These are phyloP conservation scores for Trichoderma semiorbis DNA, from an alignment of 2,329 filamentous ascomycete species.

Conservation along the genomic window DNA sequence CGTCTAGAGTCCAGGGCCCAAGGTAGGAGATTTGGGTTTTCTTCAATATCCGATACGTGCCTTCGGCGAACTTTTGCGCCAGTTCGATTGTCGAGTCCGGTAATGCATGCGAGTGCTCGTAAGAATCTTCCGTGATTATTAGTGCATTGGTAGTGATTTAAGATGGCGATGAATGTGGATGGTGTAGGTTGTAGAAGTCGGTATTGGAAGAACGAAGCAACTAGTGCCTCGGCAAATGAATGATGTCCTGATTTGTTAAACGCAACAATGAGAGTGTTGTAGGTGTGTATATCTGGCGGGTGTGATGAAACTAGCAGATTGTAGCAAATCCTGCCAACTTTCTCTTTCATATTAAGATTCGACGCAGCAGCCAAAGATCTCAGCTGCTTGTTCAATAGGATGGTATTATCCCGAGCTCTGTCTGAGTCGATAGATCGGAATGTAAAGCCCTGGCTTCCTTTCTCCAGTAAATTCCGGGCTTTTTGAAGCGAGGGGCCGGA, in stretches of 20 bases:
- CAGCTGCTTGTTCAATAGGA: constrained; percentile 30
- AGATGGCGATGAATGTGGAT: constrained; percentile 46
- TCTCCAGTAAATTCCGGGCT: constrained; percentile 25
- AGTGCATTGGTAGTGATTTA: constrained; percentile 48
- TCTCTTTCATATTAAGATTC: constrained; percentile 31
- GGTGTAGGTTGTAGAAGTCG: constrained; percentile 46
- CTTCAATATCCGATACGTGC: constrained; percentile 31
- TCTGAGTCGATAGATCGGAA: constrained; percentile 29
- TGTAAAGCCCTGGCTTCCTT: constrained; percentile 24
- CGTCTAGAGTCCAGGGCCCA: constrained; percentile 30
- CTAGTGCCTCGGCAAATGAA: constrained; percentile 50
- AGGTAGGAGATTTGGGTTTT: constrained; percentile 26
- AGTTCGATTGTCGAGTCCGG: constrained; percentile 38
- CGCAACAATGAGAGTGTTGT: constrained; percentile 67
- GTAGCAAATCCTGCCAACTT: constrained; percentile 50
- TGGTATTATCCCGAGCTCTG: constrained; percentile 27
- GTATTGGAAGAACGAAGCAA: constrained; percentile 47
- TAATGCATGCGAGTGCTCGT: constrained; percentile 43
- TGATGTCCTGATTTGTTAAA: constrained; percentile 53
- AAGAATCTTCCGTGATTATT: constrained; percentile 43
- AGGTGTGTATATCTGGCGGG: constrained; percentile 65
- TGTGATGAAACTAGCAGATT: constrained; percentile 62
- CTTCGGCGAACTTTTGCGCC: constrained; percentile 41
- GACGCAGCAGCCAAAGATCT: constrained; percentile 28
- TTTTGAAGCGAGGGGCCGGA: constrained; percentile 30